Percentiles rank a stretch among this genome's conserved stretches.
Conservation (phyloP, 257 asterid species). For the Petrea volubilis region DNA sequence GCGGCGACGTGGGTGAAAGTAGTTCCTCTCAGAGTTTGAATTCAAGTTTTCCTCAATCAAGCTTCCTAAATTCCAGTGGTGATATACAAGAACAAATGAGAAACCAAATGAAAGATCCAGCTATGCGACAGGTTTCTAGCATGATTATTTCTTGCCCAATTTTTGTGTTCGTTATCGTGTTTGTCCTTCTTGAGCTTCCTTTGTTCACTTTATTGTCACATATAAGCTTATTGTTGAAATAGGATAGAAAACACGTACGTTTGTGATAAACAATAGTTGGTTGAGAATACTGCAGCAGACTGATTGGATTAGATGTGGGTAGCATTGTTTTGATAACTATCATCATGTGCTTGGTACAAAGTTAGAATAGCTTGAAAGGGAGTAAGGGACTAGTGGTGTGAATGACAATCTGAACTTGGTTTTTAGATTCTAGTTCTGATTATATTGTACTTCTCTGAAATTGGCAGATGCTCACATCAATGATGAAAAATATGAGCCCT, state of each 20-base stretch:
- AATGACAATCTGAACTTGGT: background rate
- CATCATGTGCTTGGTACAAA: background rate
- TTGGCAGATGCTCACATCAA: constrained; percentile 87
- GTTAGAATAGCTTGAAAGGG: background rate
- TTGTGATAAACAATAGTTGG: background rate
- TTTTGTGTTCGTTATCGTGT: background rate
- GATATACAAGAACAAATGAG: constrained; percentile 96
- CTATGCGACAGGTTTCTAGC: constrained; percentile 80
- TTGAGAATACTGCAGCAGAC: background rate
- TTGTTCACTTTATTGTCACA: background rate
- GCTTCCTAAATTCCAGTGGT: constrained; percentile 48
- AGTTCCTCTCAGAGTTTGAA: constrained; percentile 42
- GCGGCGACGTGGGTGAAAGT: constrained; percentile 42
- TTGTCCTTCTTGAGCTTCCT: constrained; percentile 2
- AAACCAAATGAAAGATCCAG: constrained; percentile 96
- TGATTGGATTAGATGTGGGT: background rate
- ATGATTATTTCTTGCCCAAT: background rate
- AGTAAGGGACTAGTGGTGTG: background rate
- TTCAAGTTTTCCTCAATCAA: constrained; percentile 45
- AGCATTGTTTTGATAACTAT: background rate
- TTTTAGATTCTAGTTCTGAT: constrained; percentile 6
- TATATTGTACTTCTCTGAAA: constrained; percentile 14
- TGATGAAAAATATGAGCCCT: constrained; percentile 89
- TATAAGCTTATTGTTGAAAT: background rate
- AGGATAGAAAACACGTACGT: background rate